phyloP scores from a whole-genome alignment of 768 basidiomycete genomes.

The Suillus weaverae region DNA sequence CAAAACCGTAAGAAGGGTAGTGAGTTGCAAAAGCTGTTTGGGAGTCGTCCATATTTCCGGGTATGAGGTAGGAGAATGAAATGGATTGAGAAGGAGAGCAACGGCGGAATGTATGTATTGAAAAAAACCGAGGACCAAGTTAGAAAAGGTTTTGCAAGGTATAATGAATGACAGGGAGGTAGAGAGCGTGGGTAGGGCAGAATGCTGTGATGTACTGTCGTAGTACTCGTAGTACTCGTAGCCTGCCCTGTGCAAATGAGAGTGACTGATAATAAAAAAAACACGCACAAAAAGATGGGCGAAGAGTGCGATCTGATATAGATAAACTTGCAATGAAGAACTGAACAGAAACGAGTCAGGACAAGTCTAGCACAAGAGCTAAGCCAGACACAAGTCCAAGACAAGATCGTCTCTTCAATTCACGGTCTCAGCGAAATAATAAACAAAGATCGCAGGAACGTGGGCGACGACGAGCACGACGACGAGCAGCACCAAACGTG shows the following conservation, averaged over 20 bases:
- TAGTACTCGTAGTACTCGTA: conserved; percentile 7
- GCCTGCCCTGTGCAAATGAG: conserved; percentile 6
- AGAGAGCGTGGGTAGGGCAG: conserved; percentile 43
- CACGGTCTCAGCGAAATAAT: conserved; percentile 6
- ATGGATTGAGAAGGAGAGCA: conserved; percentile 50
- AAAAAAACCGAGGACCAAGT: conserved; percentile 50
- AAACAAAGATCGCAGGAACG: conserved; percentile 7
- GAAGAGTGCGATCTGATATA: conserved; percentile 8
- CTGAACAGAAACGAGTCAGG: conserved; percentile 1
- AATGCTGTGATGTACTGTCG: conserved; percentile 3
- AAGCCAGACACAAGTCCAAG: conserved; percentile 2
- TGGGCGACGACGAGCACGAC: conserved; percentile 1
- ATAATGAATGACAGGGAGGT: conserved; percentile 36
- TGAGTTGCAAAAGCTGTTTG: conserved; percentile 69
- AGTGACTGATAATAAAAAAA: conserved; percentile 5
- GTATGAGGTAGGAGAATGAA: conserved; percentile 26
- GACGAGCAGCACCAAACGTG: conserved; percentile 5
- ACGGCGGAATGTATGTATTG: conserved; percentile 46
- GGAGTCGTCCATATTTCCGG: conserved; percentile 65
- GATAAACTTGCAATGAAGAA: conserved; percentile 9
- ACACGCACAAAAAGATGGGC: conserved; percentile 7
- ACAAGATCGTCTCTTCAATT: conserved; percentile 5
- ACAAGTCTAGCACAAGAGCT: conserved; percentile 4
- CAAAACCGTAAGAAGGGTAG: conserved; percentile 73
- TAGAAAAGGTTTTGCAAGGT: conserved; percentile 47